These are phyloP conservation scores for Oryza punctata DNA, from an alignment of 176 grass and related monocot genomes.

Conservation along the genomic window DNA sequence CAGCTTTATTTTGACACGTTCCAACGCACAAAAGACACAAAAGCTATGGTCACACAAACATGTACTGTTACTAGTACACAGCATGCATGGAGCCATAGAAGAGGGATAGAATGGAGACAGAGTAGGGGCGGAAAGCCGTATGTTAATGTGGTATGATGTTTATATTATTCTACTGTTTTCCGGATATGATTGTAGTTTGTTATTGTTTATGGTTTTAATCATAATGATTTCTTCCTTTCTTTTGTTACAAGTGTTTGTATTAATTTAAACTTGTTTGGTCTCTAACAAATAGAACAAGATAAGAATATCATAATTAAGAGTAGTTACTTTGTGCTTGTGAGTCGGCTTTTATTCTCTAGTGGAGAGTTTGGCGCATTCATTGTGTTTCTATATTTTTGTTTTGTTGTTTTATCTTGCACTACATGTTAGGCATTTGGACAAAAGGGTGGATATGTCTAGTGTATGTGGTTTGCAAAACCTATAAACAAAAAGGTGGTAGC, in stretches of 20 bases:
- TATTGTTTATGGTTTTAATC: neutral
- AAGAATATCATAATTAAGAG: neutral
- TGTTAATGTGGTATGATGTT: neutral
- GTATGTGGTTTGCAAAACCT: neutral
- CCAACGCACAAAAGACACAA: neutral
- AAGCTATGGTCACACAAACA: neutral
- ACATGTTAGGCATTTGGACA: neutral
- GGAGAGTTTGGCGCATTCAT: conserved; percentile 16
- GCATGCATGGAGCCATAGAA: no score
- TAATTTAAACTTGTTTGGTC: neutral
- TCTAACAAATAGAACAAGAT: neutral
- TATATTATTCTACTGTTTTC: no score
- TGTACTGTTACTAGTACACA: neutral
- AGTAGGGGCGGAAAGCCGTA: neutral
- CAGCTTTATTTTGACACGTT: conserved; percentile 33
- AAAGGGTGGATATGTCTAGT: neutral
- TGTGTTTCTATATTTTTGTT: neutral
- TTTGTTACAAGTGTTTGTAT: neutral
- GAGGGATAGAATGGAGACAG: neutral
- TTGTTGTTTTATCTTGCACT: neutral
- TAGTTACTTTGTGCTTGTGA: neutral
- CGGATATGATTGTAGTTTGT: neutral
- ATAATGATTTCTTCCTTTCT: neutral
- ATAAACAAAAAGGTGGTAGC: neutral
- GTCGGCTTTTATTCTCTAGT: neutral